Conservation (phyloP, 495 filamentous ascomycete genomes). For the Chaetomium cochliodes region DNA sequence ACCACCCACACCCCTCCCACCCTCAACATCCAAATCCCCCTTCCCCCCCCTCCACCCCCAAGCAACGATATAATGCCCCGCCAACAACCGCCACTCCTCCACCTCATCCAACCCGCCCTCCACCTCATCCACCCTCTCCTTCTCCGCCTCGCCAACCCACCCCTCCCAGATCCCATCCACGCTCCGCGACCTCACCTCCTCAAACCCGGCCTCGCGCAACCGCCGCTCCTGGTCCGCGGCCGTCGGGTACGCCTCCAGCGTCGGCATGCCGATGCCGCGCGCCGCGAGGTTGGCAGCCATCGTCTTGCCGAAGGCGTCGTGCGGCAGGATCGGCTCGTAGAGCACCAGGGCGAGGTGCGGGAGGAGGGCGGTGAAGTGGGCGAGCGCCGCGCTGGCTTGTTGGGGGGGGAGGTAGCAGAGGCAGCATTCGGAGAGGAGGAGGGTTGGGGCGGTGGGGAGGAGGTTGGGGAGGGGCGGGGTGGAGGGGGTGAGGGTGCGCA, state of each 20-base stretch:
- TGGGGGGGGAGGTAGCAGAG: constrained; percentile 75
- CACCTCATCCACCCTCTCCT: constrained; percentile 69
- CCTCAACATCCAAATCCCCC: constrained; percentile 26
- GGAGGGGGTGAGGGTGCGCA: constrained; percentile 57
- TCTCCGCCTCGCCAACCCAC: constrained; percentile 73
- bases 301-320: constrained; percentile 80
- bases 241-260: constrained; percentile 66
- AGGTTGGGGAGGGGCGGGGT: constrained; percentile 33
- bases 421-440: constrained; percentile 91
- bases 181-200: constrained; percentile 55
- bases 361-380: constrained; percentile 55
- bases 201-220: constrained; percentile 62
- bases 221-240: constrained; percentile 64
- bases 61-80: constrained; percentile 82
- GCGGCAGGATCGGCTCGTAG: constrained; percentile 84
- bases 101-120: constrained; percentile 94
- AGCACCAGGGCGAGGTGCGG: constrained; percentile 62
- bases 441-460: constrained; percentile 60
- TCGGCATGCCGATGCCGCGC: constrained; percentile 81
- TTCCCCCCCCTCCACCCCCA: constrained; percentile 61
- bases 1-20: not conserved
- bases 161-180: constrained; percentile 72
- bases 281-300: constrained; percentile 90
- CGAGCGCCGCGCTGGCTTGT: constrained; percentile 61
- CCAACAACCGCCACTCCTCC: constrained; percentile 89